Evolutionary conservation across 2,329 filamentous ascomycete genomes (phyloP), one percentile per base, ranked within the genome.

Genomic region (Paracamarosporium sp.): DNA sequence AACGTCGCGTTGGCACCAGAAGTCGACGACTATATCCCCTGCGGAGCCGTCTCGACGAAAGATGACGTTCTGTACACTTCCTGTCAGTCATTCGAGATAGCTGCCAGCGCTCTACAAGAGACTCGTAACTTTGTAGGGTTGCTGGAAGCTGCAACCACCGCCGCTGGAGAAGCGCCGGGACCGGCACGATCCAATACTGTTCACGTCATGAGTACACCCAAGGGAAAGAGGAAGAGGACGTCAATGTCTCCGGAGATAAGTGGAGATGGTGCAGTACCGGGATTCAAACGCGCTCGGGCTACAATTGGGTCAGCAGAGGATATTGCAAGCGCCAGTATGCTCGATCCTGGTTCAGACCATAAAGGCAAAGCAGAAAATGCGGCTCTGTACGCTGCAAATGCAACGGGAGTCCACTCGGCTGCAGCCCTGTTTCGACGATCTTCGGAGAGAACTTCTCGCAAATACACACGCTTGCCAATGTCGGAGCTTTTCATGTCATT

Each of bases 401-500:
- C 81, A 22, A 79, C 79, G 35, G 83, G 82, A 46, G 77, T 85
- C 5, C 82, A 85, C 69, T 76, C 73, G 22, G 83, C 83, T 1
- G 81, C 81, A 0, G 82, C 83, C 3, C 74, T 85, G 9, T 86
- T 85, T 61, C 78, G 83, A 12, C 69, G 64, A n/a, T 56, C 74
- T 9, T 71, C 72, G 1, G 65, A 68, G 13, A 70, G 79, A 3
- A 76, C 77, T 31, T 79, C 80, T 50, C 84, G 84, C 68, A 86
- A 86, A 64, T 82, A 84, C 64, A 86, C 83, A 1, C 81, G 84
- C 0, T 84, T 84, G 20, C 82, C 84, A 4, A 85, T 86, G 77
- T 84, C 83, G 38, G 85, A 84, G 58, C 75, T 87, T 35, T 86
- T 85, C 63, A 73, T 82, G 27, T 85, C 83, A 1, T 78, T 87